Evolutionary conservation across 768 basidiomycete species (phyloP), one percentile per base, ranked within the genome.

Genomic region (Crucibulum laeve): DNA sequence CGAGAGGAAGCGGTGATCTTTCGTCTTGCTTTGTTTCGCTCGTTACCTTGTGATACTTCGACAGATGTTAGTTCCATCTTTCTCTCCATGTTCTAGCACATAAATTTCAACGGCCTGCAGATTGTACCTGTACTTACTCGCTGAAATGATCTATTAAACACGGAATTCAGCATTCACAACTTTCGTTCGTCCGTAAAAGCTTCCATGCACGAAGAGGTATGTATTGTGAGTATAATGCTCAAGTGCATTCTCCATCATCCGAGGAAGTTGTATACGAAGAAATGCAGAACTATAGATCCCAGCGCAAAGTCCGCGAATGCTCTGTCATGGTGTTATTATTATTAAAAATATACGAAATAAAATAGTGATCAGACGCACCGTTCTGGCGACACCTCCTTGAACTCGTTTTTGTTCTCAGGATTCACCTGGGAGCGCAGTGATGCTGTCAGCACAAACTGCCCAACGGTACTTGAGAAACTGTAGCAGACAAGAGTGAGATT

Each of bases 201-300:
- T n/a, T n/a, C n/a, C n/a, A n/a, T n/a, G n/a, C n/a, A n/a, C n/a
- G n/a, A n/a, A n/a, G n/a, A n/a, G n/a, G n/a, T n/a, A n/a, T n/a
- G n/a, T n/a, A n/a, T n/a, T n/a, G n/a, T n/a, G n/a, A n/a, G n/a
- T n/a, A n/a, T n/a, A n/a, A n/a, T n/a, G n/a, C n/a, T n/a, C n/a
- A n/a, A n/a, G n/a, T n/a, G n/a, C n/a, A n/a, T 23, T 28, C n/a
- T 21, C 45, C 25, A 25, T 66, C 59, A 98, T 62, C 95, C 96
- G 11, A 99, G 76, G 77, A 96, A 98, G 68, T 97, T 97, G 77
- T 84, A 97, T 47, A 96, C 94, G 62, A 98, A 99, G 73, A 97
- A 93, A 65, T 99, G 96, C 25, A 99, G 74, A 28, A 98, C 82
- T 49, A 98, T 84, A 2, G 91, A 94, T n/a, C 93, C 93, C 35